These are phyloP conservation scores for Ophiostoma tasmaniense DNA, from an alignment of 2,329 filamentous ascomycete genomes.

Conservation along the genomic window DNA sequence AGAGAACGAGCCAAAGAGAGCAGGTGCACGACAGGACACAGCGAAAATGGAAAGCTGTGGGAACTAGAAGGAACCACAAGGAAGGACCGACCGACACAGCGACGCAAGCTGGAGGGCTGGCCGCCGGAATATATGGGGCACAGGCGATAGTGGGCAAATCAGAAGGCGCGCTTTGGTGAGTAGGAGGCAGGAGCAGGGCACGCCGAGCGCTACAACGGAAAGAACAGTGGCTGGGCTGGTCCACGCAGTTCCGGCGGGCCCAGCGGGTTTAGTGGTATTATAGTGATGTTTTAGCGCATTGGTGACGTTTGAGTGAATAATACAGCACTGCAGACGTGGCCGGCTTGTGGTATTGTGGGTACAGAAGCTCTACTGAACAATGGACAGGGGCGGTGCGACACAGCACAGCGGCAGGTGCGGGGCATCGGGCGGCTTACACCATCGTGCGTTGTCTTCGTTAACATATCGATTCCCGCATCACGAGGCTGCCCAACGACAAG, in stretches of 20 bases:
- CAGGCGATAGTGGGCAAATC: background rate
- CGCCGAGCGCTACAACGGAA: background rate
- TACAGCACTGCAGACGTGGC: background rate
- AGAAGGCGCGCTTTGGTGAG: background rate
- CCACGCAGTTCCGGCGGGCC: background rate
- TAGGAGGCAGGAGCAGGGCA: background rate
- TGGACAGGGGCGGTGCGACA: background rate
- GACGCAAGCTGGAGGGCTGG: constrained; percentile 8
- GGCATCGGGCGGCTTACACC: background rate
- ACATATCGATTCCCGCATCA: background rate
- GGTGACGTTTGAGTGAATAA: background rate
- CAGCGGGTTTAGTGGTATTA: background rate
- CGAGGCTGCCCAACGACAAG: background rate
- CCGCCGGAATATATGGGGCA: background rate
- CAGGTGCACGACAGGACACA: background rate
- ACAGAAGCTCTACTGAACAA: background rate
- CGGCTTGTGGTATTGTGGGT: background rate
- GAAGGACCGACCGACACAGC: constrained; percentile 6
- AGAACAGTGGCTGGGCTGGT: background rate
- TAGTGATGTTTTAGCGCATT: background rate
- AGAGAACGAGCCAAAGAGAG: constrained; percentile 9
- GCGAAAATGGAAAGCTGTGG: constrained; percentile 12
- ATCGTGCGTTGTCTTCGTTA: background rate
- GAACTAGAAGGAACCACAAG: constrained; percentile 5
- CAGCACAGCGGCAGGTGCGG: background rate